Evolutionary conservation across 2,329 filamentous ascomycete genomes (phyloP), one percentile per base, ranked within the genome.

Genomic region (Tolypocladium ovalisporum): DNA sequence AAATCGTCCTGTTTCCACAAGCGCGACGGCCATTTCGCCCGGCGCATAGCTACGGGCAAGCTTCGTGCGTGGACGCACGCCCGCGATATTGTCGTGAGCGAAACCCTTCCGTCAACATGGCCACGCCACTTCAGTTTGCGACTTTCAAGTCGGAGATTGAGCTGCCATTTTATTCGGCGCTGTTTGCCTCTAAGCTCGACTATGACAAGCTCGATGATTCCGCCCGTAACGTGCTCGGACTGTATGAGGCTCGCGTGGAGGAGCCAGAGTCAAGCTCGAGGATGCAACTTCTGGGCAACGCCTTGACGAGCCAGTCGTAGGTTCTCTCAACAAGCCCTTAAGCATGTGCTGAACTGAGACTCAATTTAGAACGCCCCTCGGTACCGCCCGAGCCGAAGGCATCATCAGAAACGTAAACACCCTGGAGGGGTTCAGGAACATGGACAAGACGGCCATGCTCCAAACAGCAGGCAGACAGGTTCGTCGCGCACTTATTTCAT

Each of bases 331-430:
- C 61, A 4, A 13, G 12, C 22, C 29, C 34, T 54, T 42, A n/a
- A n/a, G n/a, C n/a, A n/a, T 51, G 22, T 6, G 12, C 5, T 19
- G 4, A 12, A 2, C 24, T 55, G 65, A 22, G 62, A 61, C 66
- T 67, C 70, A 65, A 54, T 59, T 60, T 64, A 90, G 88, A 62
- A 81, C 85, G 27, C 85, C 87, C n/a, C 73, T 81, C 53, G 85
- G 84, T 62, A 84, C 83, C 66, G 89, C 87, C 68, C 87, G 93
- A 64, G 93, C 89, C 52, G 93, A 97, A 71, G 94, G 94, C 60
- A 90, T 89, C 68, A 95, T 99, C 66, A 92, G 88, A 70, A 99
- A 99, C 74, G 87, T 93, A 68, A 99, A 99, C 70, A 97, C 94
- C 1, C 82, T 96, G 64, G 93, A 97, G 65, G 90, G 94, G 67